These are phyloP conservation scores for Talaromyces thailandensis DNA, from an alignment of 495 filamentous ascomycete species.

Conservation along the genomic window DNA sequence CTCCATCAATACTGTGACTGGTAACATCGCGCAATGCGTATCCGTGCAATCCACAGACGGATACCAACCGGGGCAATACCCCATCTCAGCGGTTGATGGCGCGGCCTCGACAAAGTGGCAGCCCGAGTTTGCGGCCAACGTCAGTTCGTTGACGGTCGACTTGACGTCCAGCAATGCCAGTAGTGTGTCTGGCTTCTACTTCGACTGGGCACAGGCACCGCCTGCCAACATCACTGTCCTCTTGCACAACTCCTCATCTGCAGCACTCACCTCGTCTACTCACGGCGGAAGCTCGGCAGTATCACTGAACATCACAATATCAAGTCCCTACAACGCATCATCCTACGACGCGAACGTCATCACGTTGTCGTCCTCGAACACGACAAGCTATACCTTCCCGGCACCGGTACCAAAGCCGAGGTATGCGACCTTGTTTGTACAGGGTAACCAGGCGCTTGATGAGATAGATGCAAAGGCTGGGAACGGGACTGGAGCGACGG, in stretches of 20 bases:
- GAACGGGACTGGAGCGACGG: constrained; percentile 53
- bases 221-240: constrained; percentile 47
- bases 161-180: not conserved
- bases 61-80: constrained; percentile 63
- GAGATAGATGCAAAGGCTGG: constrained; percentile 33
- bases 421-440: constrained; percentile 37
- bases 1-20: constrained; percentile 35
- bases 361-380: constrained; percentile 33
- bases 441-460: constrained; percentile 34
- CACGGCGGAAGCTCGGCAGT: not conserved
- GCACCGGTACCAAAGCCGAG: constrained; percentile 22
- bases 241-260: constrained; percentile 40
- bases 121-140: constrained; percentile 39
- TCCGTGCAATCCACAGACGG: constrained; percentile 37
- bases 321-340: constrained; percentile 25
- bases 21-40: constrained; percentile 62
- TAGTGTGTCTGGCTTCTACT: constrained; percentile 43
- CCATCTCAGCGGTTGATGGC: constrained; percentile 61
- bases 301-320: constrained; percentile 22
- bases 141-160: constrained; percentile 37
- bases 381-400: constrained; percentile 34
- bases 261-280: constrained; percentile 9
- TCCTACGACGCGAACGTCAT: constrained; percentile 22
- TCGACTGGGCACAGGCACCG: constrained; percentile 60
- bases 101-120: constrained; percentile 66